Evolutionary conservation across 2,329 filamentous ascomycete genomes (phyloP).

Genomic region (Cryphonectria parasitica): DNA sequence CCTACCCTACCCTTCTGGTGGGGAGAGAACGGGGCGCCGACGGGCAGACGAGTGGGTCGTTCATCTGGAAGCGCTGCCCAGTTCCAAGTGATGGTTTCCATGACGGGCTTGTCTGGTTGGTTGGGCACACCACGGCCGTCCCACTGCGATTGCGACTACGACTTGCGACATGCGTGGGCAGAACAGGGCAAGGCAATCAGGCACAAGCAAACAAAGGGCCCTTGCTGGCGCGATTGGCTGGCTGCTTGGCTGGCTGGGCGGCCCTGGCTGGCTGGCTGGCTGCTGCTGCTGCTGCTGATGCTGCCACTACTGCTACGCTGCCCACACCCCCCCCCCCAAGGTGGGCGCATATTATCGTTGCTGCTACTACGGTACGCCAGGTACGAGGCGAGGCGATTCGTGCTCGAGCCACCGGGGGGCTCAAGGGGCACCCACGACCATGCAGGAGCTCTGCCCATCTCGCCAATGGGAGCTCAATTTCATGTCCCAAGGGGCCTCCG

Average conservation of each 20-base stretch:
- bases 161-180: constrained; percentile 2
- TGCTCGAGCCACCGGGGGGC: constrained; percentile 25
- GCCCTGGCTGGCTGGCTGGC: not conserved
- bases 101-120: constrained; percentile 18
- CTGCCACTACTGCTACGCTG: not conserved
- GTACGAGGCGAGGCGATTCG: constrained; percentile 2
- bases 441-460: constrained; percentile 28
- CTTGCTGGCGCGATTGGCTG: not conserved
- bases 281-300: not conserved
- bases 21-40: not conserved
- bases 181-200: not conserved
- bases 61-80: constrained; percentile 14
- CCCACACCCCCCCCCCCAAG: too few species aligned
- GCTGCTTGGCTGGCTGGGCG: not conserved
- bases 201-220: not conserved
- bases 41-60: constrained; percentile 1
- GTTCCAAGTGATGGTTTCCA: not conserved
- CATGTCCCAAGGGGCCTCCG: constrained; percentile 28
- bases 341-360: not conserved
- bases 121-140: constrained; percentile 13
- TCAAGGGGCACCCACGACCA: constrained; percentile 11
- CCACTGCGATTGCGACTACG: constrained; percentile 8
- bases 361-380: not conserved
- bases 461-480: constrained; percentile 31
- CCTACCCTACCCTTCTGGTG: not conserved